phyloP scores from a whole-genome alignment of 495 filamentous ascomycete genomes.

The Aspergillus mulundensis region DNA sequence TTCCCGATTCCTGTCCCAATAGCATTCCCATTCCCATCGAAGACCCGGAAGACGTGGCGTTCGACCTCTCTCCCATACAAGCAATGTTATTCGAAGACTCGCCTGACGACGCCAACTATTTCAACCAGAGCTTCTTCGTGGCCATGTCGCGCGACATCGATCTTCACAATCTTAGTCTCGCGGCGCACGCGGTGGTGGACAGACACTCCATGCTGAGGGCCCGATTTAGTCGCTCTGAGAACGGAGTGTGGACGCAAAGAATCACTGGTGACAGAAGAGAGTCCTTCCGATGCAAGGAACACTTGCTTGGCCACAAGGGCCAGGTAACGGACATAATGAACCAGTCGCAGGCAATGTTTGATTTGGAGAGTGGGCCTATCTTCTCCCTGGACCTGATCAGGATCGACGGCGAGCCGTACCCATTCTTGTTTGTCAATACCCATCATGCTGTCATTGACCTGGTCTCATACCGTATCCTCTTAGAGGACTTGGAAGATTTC shows the following conservation, averaged over 20 bases:
- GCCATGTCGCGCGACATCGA: neutral
- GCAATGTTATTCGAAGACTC: conserved; percentile 52
- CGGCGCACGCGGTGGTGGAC: neutral
- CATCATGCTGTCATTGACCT: conserved; percentile 7
- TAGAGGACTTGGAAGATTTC: conserved; percentile 1
- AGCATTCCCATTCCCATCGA: neutral
- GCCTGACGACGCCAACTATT: conserved; percentile 46
- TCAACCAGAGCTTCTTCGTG: conserved; percentile 59
- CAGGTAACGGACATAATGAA: neutral
- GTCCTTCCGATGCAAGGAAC: neutral
- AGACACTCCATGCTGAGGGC: neutral
- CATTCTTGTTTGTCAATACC: neutral
- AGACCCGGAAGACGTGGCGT: neutral
- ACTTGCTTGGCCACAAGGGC: too few species aligned
- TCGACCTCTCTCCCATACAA: conserved; percentile 59
- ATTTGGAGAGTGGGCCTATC: conserved; percentile 23
- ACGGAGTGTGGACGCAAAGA: neutral
- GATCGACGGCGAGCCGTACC: conserved; percentile 13
- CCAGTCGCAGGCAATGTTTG: conserved; percentile 3
- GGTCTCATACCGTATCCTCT: conserved; percentile 1
- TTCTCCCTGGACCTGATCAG: conserved; percentile 32
- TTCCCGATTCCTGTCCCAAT: neutral
- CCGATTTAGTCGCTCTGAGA: neutral
- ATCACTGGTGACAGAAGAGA: neutral
- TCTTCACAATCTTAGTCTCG: neutral